phyloP scores from a whole-genome alignment of 2,329 filamentous ascomycete genomes.

The Aureobasidium sp. region DNA sequence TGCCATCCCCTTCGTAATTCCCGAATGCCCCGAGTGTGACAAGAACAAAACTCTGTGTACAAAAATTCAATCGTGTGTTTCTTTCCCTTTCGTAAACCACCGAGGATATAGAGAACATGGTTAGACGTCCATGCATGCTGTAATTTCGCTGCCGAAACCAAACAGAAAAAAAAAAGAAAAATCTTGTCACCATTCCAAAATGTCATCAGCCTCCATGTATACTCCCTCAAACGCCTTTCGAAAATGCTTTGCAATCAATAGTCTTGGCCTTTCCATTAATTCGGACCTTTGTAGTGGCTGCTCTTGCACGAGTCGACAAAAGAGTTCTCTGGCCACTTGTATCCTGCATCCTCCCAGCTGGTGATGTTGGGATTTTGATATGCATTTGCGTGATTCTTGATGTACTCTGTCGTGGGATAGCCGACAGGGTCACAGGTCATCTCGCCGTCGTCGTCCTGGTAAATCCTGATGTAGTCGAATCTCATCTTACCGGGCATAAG shows the following conservation, averaged over 20 bases:
- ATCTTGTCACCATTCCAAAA: neutral
- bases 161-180: neutral
- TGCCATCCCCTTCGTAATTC: neutral
- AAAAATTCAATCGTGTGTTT: constrained; percentile 7
- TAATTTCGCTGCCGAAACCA: neutral
- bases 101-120: neutral
- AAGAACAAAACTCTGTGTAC: neutral
- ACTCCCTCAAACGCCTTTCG: constrained; percentile 1
- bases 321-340: constrained; percentile 55
- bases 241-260: constrained; percentile 1
- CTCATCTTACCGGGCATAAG: constrained; percentile 58
- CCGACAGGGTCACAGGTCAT: constrained; percentile 60
- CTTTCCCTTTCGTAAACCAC: constrained; percentile 4
- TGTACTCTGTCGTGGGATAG: constrained; percentile 62
- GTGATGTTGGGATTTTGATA: constrained; percentile 61
- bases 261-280: neutral
- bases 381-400: constrained; percentile 52
- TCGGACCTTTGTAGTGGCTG: constrained; percentile 12
- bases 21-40: neutral
- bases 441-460: constrained; percentile 54
- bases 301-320: constrained; percentile 50
- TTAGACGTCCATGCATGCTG: constrained; percentile 6
- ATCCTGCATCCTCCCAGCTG: constrained; percentile 53
- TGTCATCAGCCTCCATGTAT: neutral
- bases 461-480: constrained; percentile 64